phyloP scores from a whole-genome alignment of 371 early-diverging fungal species.

The Apophysomyces variabilis region DNA sequence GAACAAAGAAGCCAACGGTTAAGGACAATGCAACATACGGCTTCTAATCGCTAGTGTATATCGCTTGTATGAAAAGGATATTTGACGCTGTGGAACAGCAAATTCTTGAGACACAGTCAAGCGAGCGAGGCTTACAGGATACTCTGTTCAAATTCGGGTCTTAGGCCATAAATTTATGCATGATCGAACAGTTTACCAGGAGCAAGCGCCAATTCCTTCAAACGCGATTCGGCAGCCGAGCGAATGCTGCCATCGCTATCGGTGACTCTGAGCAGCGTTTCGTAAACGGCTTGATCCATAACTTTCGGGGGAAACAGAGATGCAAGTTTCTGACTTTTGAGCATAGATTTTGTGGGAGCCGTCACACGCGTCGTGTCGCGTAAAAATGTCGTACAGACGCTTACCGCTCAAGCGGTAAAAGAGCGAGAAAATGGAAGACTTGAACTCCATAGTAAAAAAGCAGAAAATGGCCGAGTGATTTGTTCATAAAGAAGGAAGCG shows the following conservation, averaged over 20 bases:
- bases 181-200: slow-evolving; percentile 51
- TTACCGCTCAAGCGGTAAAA: too few relatives aligned
- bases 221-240: slow-evolving; percentile 67
- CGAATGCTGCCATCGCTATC: slow-evolving; percentile 71
- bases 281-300: slow-evolving; percentile 79
- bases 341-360: too few relatives aligned
- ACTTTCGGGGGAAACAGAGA: not conserved
- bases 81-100: slow-evolving; percentile 74
- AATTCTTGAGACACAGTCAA: slow-evolving; percentile 70
- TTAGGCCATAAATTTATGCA: not conserved
- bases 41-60: not conserved
- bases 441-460: too few relatives aligned
- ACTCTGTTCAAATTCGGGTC: slow-evolving; percentile 40
- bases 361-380: too few relatives aligned
- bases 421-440: too few relatives aligned
- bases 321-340: too few relatives aligned
- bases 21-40: slow-evolving; percentile 22
- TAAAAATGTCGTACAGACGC: too few relatives aligned
- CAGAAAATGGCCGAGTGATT: too few relatives aligned
- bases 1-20: slow-evolving; percentile 27
- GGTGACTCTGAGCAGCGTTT: slow-evolving; percentile 70
- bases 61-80: slow-evolving; percentile 53
- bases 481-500: too few relatives aligned
- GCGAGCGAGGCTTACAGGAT: slow-evolving; percentile 69
- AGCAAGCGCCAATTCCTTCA: slow-evolving; percentile 68